These are phyloP conservation scores for barley (Hordeum vulgare) DNA, from an alignment of 176 grass and related monocot species.

Conservation along the genomic window MorexV3_pseudomolecules_assembly NC_058518.1:249182977-249183476, in stretches of 20 bases:
- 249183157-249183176: neutral
- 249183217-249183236: neutral
- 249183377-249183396: neutral
- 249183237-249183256: no score
- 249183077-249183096: neutral
- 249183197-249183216: slow-evolving; percentile 4
- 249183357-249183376: neutral
- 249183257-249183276: no score
- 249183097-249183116: neutral
- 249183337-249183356: neutral
- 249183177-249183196: neutral
- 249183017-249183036: neutral
- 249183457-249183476: neutral
- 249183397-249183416: neutral
- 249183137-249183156: neutral
- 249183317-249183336: no score
- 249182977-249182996: slow-evolving; percentile 10
- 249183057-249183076: neutral
- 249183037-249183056: neutral
- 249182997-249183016: neutral
- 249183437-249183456: neutral
- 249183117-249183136: neutral
- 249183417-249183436: neutral
- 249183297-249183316: no score
- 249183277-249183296: no score